phyloP scores from a whole-genome alignment of 768 basidiomycete species.

The Tephrocybe sp. region DNA sequence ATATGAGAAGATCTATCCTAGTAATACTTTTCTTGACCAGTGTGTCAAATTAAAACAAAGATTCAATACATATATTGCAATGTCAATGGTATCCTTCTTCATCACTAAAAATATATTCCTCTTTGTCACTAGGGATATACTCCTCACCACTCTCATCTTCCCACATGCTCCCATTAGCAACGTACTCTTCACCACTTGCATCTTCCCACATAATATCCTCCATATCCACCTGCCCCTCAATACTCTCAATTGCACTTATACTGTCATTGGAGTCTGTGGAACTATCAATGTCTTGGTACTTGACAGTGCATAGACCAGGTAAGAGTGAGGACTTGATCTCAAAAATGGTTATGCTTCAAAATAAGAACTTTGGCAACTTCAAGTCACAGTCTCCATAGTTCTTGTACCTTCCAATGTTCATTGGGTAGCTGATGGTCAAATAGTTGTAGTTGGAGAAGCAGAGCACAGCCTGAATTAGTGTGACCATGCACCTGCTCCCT shows the following conservation, averaged over 20 bases:
- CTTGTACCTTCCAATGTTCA: constrained; percentile 1
- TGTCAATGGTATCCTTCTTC: too few species aligned
- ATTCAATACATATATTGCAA: too few species aligned
- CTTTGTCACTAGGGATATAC: neutral
- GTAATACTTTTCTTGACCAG: too few species aligned
- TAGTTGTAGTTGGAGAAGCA: neutral
- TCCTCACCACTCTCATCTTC: neutral
- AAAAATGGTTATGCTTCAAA: constrained; percentile 1
- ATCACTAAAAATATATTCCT: neutral
- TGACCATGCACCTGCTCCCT: neutral
- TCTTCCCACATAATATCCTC: neutral
- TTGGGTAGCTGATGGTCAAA: constrained; percentile 3
- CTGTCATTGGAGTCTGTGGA: neutral
- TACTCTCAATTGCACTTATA: neutral
- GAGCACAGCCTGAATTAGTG: neutral
- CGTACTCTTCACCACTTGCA: neutral
- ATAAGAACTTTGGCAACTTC: constrained; percentile 4
- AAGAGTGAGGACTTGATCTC: neutral
- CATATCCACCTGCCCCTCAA: neutral
- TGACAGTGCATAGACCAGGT: neutral
- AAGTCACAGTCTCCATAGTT: constrained; percentile 3
- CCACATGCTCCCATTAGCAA: neutral
- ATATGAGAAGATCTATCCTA: too few species aligned
- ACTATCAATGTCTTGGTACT: neutral
- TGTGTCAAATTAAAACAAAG: too few species aligned